A percentile compares a stretch with the other conserved stretches of the same genome.
Conservation (phyloP, 2,329 filamentous ascomycete genomes). For the Hypomyces rosellus region DNA sequence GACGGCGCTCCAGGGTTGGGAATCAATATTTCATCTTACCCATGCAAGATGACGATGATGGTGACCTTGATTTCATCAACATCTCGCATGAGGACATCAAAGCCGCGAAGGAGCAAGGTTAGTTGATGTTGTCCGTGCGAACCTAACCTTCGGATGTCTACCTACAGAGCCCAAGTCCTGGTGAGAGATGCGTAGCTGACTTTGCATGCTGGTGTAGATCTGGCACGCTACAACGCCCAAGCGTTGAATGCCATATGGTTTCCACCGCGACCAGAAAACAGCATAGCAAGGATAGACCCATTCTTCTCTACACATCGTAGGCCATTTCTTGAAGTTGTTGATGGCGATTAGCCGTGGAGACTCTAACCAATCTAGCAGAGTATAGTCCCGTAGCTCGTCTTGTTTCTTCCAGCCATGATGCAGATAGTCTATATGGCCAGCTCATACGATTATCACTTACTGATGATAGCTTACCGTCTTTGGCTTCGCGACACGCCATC, state of each 20-base stretch:
- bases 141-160: background rate
- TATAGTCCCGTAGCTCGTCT: slow-evolving; percentile 6
- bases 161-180: background rate
- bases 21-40: slow-evolving; percentile 3
- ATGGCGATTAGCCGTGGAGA: background rate
- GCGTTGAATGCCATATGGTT: background rate
- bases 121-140: background rate
- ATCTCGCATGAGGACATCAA: slow-evolving; percentile 4
- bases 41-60: background rate
- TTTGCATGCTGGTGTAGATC: background rate
- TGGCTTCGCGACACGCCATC: slow-evolving; percentile 6
- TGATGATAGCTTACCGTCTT: slow-evolving; percentile 6
- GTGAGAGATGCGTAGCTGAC: background rate
- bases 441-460: slow-evolving; percentile 4
- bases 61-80: background rate
- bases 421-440: slow-evolving; percentile 4
- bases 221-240: slow-evolving; percentile 1
- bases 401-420: slow-evolving; percentile 3
- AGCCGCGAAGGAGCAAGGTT: background rate
- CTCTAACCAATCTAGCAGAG: background rate
- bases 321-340: background rate
- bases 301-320: slow-evolving; percentile 5
- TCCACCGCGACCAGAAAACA: background rate
- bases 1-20: background rate
- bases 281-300: slow-evolving; percentile 4